Base-by-base conservation (phyloP, 140 eudicot genomes). In the Bidens hawaiensis region DNA sequence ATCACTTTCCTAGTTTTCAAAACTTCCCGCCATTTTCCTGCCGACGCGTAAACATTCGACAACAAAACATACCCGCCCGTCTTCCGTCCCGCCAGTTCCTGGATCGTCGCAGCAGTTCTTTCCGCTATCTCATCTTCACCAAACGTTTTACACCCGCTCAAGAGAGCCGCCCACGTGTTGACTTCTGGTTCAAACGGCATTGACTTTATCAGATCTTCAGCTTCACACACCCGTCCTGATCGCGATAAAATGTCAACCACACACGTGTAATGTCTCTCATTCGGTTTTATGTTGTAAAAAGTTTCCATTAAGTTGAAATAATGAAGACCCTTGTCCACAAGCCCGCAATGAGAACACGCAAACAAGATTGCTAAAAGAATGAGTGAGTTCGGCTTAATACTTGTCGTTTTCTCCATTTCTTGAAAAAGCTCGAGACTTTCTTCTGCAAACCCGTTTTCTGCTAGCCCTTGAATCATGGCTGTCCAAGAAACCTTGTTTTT, bases 381-480 rank as follows among this genome's bases (percentile, higher is more conserved):
- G 66, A 87, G 86, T 74, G 74, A 87, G 42, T 84, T 87, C 15
- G 89, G 83, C 36, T 72, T 43, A 6, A 74, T 2, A 7, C 62
- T 16, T 12, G 77, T 68, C 15, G 52, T 61, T 19, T 27, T 50
- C 50, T 76, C 74, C 84, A 87, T 81, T 73, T 81, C 78, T 71
- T 84, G 77, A 45, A 84, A 87, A 30, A 79, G 36, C 4, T 50
- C 42, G 0, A 87, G 77, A 17, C 86, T 74, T 55, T 81, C 84
- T 70, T 81, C 48, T 10, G 85, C 95, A 25, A 69, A 76, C 14
- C 95, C 95, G 12, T 83, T 87, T 47, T 87, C 91, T 2, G 91
- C 93, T 6, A 87, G 78, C 55, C 94, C 96, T 81, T 87, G 94
- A 54, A 87, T 79, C 96, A 87, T 87, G 49, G 94, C 96, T 0